Percentiles rank a stretch among this genome's conserved stretches.
Conservation (phyloP, 2,329 filamentous ascomycete genomes). For the Mycosphaerella sp. region DNA sequence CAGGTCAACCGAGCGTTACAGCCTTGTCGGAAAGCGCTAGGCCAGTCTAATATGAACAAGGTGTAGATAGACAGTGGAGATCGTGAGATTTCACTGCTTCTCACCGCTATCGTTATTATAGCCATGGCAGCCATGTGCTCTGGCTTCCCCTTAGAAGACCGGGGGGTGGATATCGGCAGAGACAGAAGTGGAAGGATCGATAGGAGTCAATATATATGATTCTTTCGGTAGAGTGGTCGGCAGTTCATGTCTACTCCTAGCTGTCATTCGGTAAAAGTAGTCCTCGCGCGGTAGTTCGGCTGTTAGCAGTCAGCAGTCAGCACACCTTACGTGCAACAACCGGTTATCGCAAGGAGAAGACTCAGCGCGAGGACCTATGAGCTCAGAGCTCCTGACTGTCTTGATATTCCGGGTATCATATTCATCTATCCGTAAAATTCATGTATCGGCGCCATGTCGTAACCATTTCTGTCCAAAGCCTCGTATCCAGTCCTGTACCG, state of each 20-base stretch:
- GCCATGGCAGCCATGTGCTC: not conserved
- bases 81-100: not conserved
- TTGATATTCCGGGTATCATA: not conserved
- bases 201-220: too few relatives aligned
- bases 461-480: not conserved
- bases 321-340: too few relatives aligned
- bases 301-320: too few relatives aligned
- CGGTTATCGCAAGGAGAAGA: too few relatives aligned
- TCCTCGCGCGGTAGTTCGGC: too few relatives aligned
- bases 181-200: not conserved
- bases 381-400: not conserved
- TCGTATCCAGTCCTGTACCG: not conserved
- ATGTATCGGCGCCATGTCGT: not conserved
- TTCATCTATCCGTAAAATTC: not conserved
- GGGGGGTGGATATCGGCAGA: not conserved
- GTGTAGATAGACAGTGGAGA: not conserved
- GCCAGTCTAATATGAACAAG: not conserved
- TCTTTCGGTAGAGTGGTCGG: too few relatives aligned
- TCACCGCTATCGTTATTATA: not conserved
- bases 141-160: not conserved
- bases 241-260: too few relatives aligned
- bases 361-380: too few relatives aligned
- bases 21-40: not conserved
- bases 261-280: too few relatives aligned
- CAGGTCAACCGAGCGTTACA: too few relatives aligned